Conservation (phyloP, 2,329 filamentous ascomycete genomes). For the Paraconiothyrium sp. region DNA sequence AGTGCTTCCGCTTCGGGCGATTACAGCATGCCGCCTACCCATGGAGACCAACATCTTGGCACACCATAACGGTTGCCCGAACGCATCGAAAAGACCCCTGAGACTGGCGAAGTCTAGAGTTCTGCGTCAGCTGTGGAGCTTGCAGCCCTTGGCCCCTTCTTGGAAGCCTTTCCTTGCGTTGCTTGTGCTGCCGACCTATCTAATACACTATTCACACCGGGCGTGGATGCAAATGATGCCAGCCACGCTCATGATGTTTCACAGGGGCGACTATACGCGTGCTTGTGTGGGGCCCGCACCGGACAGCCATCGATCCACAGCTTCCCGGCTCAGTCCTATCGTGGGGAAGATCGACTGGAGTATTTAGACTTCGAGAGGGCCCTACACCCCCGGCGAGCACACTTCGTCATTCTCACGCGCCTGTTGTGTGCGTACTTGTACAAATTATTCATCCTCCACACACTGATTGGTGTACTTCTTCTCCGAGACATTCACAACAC, state of each 20-base stretch:
- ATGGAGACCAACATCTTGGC: slow-evolving; percentile 37
- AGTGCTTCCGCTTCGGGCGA: slow-evolving; percentile 28
- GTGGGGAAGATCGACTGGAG: slow-evolving; percentile 24
- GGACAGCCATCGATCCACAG: slow-evolving; percentile 29
- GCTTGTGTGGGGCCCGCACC: slow-evolving; percentile 35
- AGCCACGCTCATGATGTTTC: slow-evolving; percentile 30
- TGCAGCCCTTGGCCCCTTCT: slow-evolving; percentile 41
- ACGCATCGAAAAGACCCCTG: slow-evolving; percentile 37
- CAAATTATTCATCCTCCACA: slow-evolving; percentile 17
- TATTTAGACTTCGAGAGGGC: slow-evolving; percentile 32
- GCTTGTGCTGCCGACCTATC: slow-evolving; percentile 44
- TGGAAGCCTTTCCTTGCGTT: slow-evolving; percentile 48
- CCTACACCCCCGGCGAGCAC: slow-evolving; percentile 24
- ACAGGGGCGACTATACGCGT: slow-evolving; percentile 34
- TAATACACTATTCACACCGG: slow-evolving; percentile 40
- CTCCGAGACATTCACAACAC: background rate
- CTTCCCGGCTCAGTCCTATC: slow-evolving; percentile 29
- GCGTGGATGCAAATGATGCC: slow-evolving; percentile 43
- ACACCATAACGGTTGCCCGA: slow-evolving; percentile 25
- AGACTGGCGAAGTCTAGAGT: slow-evolving; percentile 39
- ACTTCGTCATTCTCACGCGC: slow-evolving; percentile 26
- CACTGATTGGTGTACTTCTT: background rate
- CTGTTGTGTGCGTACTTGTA: background rate
- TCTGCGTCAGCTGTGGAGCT: slow-evolving; percentile 37
- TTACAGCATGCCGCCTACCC: slow-evolving; percentile 26